Base-by-base conservation (phyloP, 2,329 filamentous ascomycete genomes). In the Neurospora sp. region DNA sequence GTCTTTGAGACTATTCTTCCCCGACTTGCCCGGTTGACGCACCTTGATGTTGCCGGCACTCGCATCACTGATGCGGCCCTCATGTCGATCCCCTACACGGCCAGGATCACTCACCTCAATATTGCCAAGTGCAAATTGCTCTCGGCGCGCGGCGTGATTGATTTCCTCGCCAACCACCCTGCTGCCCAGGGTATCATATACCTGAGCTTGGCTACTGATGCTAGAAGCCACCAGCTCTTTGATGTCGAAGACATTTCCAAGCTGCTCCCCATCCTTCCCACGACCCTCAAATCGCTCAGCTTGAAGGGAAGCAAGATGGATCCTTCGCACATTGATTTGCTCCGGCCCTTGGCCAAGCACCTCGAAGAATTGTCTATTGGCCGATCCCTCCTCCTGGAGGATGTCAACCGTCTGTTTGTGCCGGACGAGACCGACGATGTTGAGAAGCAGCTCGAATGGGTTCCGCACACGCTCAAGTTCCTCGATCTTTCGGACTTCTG, bases 1-100 rank as follows among this genome's bases (percentile, higher is more conserved):
- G 85, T 91, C 66, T 93, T 92, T 76, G 89, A 92, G 75, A 84
- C 82, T 2, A 82, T 95, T 17, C 82, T 96, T 11, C 90, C 92
- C n/a, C 87, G 88, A n/a, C 82, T 95, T 67, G 78, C 83, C 36
- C 84, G 86, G 69, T 81, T 93, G 69, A 95, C 92, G 1, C 91
- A 94, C 77, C 86, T 96, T 43, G 92, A 96, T 76, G 84, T 94
- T n/a, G 88, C 90, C 10, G 91, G 91, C 74, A 94, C 92, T 1
- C 87, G 90, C 74, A 88, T 96, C 75, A 93, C 89, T 40, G 87
- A 93, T 78, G 82, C 84, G 33, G 91, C 92, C 4, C 83, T 96
- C 17, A 82, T 86, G 74, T 88, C 87, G 23, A 91, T 95, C 72
- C 91, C 92, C 0, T 77, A 83, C n/a, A 89, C 89, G 4, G 92